A percentile compares a stretch with the other conserved stretches of the same genome.
phyloP scores from a whole-genome alignment of 2,329 filamentous ascomycete genomes.

The Paraphaeosphaeria minitans region DNA sequence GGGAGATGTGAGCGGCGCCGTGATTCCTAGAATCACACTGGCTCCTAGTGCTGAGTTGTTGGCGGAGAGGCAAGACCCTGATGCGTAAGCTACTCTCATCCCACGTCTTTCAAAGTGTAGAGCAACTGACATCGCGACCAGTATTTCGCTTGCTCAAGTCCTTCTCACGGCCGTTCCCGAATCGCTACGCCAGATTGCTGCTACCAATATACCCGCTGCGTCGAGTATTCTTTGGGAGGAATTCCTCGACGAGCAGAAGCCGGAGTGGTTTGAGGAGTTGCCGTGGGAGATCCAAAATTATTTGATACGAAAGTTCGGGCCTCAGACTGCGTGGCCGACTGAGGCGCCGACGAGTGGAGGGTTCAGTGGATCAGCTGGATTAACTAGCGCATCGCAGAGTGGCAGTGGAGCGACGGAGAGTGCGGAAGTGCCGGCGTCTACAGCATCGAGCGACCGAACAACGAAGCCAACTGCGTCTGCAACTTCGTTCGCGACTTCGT shows the following conservation, averaged over 20 bases:
- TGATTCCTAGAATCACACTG: slow-evolving; percentile 33
- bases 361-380: background rate
- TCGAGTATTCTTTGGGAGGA: slow-evolving; percentile 43
- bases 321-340: slow-evolving; percentile 34
- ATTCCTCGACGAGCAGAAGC: slow-evolving; percentile 41
- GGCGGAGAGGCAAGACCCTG: slow-evolving; percentile 29
- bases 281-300: slow-evolving; percentile 43
- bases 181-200: slow-evolving; percentile 42
- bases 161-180: slow-evolving; percentile 43
- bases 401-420: slow-evolving; percentile 11
- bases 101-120: background rate
- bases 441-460: slow-evolving; percentile 4
- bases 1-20: slow-evolving; percentile 16
- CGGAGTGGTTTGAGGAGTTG: slow-evolving; percentile 40
- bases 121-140: slow-evolving; percentile 21
- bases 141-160: slow-evolving; percentile 40
- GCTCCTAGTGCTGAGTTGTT: slow-evolving; percentile 27
- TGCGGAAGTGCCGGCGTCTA: slow-evolving; percentile 11
- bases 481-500: slow-evolving; percentile 11
- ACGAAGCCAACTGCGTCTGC: slow-evolving; percentile 3
- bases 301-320: slow-evolving; percentile 40
- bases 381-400: slow-evolving; percentile 13
- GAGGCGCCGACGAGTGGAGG: slow-evolving; percentile 20
- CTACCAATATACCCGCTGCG: slow-evolving; percentile 42
- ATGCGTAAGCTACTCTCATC: slow-evolving; percentile 34